A percentile compares a stretch with the other conserved stretches of the same genome.
Evolutionary conservation across 192 early-diverging fungal species (phyloP).

Genomic region (Kickxella alabastrina): DNA sequence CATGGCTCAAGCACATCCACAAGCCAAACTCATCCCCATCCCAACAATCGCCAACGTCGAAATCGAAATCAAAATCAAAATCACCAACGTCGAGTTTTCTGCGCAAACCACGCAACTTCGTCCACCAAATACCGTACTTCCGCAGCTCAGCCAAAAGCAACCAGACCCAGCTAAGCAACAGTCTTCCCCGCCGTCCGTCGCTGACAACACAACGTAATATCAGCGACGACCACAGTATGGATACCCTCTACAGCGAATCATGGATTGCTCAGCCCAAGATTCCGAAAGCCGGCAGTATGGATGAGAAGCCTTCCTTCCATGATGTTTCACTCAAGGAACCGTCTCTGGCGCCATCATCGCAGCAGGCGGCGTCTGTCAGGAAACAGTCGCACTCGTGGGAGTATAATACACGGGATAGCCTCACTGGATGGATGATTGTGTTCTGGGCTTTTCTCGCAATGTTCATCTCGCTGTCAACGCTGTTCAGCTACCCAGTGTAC

Average conservation of each 20-base stretch:
- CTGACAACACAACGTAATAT: not conserved
- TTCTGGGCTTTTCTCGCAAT: conserved; percentile 24
- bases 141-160: too few relatives aligned
- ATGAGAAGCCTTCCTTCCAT: not conserved
- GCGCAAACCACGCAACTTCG: too few relatives aligned
- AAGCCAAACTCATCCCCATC: too few relatives aligned
- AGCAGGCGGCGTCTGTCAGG: not conserved
- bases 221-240: conserved; percentile 9
- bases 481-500: conserved; percentile 35
- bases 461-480: conserved; percentile 25
- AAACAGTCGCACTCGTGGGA: conserved; percentile 21
- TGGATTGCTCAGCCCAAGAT: conserved; percentile 28
- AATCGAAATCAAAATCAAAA: too few relatives aligned
- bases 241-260: conserved; percentile 25
- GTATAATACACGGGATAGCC: conserved; percentile 20
- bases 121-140: too few relatives aligned
- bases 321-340: not conserved
- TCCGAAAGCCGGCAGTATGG: not conserved
- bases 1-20: too few relatives aligned
- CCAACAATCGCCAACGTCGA: too few relatives aligned
- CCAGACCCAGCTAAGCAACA: not conserved
- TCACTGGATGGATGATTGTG: conserved; percentile 17
- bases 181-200: too few relatives aligned
- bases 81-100: not conserved
- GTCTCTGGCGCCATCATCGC: not conserved